These are phyloP conservation scores for Paecilomyces niveus DNA, from an alignment of 2,329 filamentous ascomycete genomes.

Conservation along the genomic window DNA sequence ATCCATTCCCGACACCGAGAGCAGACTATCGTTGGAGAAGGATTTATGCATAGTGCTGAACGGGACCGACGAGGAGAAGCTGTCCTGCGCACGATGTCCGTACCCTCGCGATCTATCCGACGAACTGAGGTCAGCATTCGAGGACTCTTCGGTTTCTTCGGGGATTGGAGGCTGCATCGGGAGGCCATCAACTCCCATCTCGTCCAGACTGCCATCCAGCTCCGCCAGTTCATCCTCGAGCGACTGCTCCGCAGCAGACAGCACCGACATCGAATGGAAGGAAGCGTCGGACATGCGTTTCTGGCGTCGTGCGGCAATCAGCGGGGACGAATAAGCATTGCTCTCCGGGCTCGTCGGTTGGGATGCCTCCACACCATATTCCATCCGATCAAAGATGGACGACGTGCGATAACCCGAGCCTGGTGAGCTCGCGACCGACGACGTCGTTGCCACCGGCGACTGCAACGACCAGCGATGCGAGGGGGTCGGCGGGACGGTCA, in stretches of 20 bases:
- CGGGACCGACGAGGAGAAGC: slow-evolving; percentile 19
- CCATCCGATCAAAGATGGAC: slow-evolving; percentile 69
- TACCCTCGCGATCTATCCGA: slow-evolving; percentile 11
- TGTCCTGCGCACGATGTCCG: background rate
- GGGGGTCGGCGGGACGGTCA: slow-evolving; percentile 48
- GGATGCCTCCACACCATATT: slow-evolving; percentile 59
- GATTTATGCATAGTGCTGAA: slow-evolving; percentile 54
- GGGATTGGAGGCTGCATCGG: slow-evolving; percentile 28
- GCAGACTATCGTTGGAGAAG: slow-evolving; percentile 77
- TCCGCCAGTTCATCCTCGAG: slow-evolving; percentile 6
- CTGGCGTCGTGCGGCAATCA: slow-evolving; percentile 54
- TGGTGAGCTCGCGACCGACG: slow-evolving; percentile 76
- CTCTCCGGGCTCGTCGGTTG: slow-evolving; percentile 78
- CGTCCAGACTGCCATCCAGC: slow-evolving; percentile 14
- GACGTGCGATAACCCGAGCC: slow-evolving; percentile 53
- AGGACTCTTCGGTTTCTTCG: slow-evolving; percentile 30
- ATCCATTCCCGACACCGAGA: slow-evolving; percentile 81
- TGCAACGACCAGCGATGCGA: slow-evolving; percentile 28
- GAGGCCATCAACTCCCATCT: slow-evolving; percentile 8
- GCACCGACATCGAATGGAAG: slow-evolving; percentile 25
- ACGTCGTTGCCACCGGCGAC: slow-evolving; percentile 49
- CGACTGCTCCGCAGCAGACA: slow-evolving; percentile 4
- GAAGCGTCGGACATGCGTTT: slow-evolving; percentile 54
- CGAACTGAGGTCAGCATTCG: slow-evolving; percentile 10
- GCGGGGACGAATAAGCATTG: slow-evolving; percentile 55